A percentile compares a stretch with the other conserved stretches of the same genome.
These are phyloP conservation scores for Phytophthora ohioensis DNA, from an alignment of 352 stramenopile species.

Conservation along the genomic window DNA sequence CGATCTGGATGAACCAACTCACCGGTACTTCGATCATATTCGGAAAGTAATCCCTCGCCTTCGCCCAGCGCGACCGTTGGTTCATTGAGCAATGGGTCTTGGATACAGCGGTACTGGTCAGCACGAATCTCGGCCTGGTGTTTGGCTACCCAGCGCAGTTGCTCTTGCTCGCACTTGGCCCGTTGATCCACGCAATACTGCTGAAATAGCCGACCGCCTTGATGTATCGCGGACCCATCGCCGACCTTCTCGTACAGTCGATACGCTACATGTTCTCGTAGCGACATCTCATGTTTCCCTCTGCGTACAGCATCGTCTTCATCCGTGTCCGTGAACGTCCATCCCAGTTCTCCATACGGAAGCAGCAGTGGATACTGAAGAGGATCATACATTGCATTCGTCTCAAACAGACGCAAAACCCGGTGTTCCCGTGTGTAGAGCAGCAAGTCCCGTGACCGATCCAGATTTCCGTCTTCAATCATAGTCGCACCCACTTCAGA, in stretches of 20 bases:
- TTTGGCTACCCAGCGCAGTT: no score
- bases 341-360: slow-evolving; percentile 15
- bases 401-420: slow-evolving; percentile 12
- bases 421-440: background rate
- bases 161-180: no score
- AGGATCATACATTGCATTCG: slow-evolving; percentile 6
- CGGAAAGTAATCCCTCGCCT: no score
- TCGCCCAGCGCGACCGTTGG: no score
- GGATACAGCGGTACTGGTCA: no score
- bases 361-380: slow-evolving; percentile 15
- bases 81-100: no score
- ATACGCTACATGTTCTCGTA: background rate
- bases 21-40: no score
- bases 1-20: no score
- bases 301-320: background rate
- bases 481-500: slow-evolving; percentile 3
- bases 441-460: background rate
- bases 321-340: slow-evolving; percentile 16
- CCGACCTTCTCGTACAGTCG: background rate
- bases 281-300: background rate
- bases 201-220: no score
- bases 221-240: no score
- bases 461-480: background rate
- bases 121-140: no score
- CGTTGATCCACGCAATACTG: no score